Evolutionary conservation across 225 moss, liverwort and hornwort genomes (phyloP), one percentile per base, ranked within the genome.

Genomic region (Antitrichia curtipendula): DNA sequence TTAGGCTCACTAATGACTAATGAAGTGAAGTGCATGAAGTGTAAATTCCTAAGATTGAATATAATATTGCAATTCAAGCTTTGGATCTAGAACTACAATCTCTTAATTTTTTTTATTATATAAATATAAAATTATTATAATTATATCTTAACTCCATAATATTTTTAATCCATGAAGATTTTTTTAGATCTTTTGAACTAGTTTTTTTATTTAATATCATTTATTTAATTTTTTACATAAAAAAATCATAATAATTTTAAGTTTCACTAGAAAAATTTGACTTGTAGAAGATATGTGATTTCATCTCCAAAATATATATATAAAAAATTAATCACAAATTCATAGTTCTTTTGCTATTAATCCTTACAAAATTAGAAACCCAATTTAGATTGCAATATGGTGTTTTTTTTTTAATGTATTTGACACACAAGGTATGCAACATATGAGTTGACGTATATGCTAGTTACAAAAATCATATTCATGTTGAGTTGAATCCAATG

Each of bases 71-170:
- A 69, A 40, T 38, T 69, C 24, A 13, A 40, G 8, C 4, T 13
- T 69, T 69, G 3, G 6, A 1, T 2, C 2, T 69, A 7, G 0
- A 8, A 40, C 24, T 2, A 40, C 0, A 7, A 4, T n/a, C 7
- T 68, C 2, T 7, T 38, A 9, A 23, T n/a, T 40, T 69, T 38
- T 68, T 2, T 12, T 22, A 38, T 38, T 16, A 43, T 43, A 71
- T 0, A 70, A 41, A 14, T 41, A 27, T 15, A 25, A n/a, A n/a
- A n/a, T n/a, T 24, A 16, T 1, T 1, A 2, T 41, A 14, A 70
- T n/a, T n/a, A 8, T 13, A 41, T 15, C 28, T 43, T 14, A 3
- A 43, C 5, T 71, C 9, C 2, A 28, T 16, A 1, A 43, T 71
- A 27, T 43, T 71, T 16, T 27, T 9, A 43, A 27, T 16, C 16